Evolutionary conservation across 768 basidiomycete genomes (phyloP), one percentile per base, ranked within the genome.

Genomic region (Lentinula guzmanii): DNA sequence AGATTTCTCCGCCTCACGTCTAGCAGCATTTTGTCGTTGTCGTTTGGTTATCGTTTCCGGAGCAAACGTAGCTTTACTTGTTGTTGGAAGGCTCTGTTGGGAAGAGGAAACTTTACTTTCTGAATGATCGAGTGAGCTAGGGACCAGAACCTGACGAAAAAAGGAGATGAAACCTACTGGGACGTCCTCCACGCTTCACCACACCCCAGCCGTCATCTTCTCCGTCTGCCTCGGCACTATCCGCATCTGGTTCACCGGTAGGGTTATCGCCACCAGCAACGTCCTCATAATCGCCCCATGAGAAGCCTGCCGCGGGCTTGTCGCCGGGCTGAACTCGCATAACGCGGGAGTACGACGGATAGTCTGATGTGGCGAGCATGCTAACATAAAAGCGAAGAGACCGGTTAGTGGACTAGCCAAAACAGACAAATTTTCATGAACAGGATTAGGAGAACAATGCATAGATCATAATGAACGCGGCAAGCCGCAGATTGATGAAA

Each of bases 191-290:
- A 65, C 83, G 83, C 72, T 77, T 82, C 65, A 93, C 90, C 46
- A 91, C 82, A 24, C 84, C 89, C 92, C 91, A 93, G 2, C 85
- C 88, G 55, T 87, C 90, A 58, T 90, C 90, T 69, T 89, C 90
- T 31, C 82, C 85, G 61, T 85, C 87, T 4, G 82, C 84, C 48
- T 85, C 86, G 53, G 80, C 79, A n/a, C 77, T 79, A 18, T 59
- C 58, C 24, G 28, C 58, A n/a, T 59, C 58, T 16, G 10, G 45
- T 21, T 48, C 58, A 10, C 73, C 79, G 42, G 72, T 69, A 37
- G 64, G 65, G n/a, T n/a, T 50, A 37, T 46, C 45, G 11, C 58
- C 58, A 16, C 42, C 45, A 24, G 35, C 24, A 6, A 83, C 83
- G 56, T 90, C 87, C 61, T 91, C 90, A 67, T 91, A 91, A 74